phyloP scores from a whole-genome alignment of 768 basidiomycete genomes.

The Porpolomopsis calyptriformis region DNA sequence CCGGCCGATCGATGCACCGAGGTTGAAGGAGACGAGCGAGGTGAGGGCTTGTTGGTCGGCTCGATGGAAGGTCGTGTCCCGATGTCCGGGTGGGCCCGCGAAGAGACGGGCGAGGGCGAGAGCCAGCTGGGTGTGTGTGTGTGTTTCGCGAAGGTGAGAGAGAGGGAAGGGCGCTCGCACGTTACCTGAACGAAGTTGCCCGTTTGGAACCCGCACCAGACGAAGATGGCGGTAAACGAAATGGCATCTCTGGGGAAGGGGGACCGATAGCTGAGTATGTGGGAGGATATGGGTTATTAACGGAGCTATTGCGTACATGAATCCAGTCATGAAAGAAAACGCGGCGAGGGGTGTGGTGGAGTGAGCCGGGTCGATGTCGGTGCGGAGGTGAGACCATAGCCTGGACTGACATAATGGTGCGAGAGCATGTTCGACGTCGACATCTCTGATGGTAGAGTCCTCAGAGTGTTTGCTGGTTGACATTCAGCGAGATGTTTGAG shows the following conservation, averaged over 20 bases:
- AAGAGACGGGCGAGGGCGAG: conserved; percentile 80
- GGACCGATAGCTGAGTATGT: too few relatives aligned
- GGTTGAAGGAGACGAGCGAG: conserved; percentile 67
- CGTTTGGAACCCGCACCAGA: conserved; percentile 83
- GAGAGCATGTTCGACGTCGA: conserved; percentile 2
- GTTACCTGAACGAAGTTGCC: conserved; percentile 64
- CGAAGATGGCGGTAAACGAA: conserved; percentile 67
- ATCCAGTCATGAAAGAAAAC: conserved; percentile 74
- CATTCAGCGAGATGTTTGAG: background rate
- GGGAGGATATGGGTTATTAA: background rate
- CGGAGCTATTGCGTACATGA: conserved; percentile 39
- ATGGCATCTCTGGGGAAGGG: conserved; percentile 44
- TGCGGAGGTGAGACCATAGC: conserved; percentile 28
- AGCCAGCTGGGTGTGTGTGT: conserved; percentile 40
- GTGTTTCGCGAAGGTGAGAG: conserved; percentile 3
- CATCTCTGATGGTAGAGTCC: background rate
- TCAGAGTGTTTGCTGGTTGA: background rate
- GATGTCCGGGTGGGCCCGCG: conserved; percentile 32
- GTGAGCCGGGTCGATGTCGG: conserved; percentile 42
- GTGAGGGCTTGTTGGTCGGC: conserved; percentile 78
- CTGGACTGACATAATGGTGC: background rate
- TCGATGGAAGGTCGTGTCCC: conserved; percentile 57
- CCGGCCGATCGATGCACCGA: conserved; percentile 69
- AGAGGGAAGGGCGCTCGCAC: conserved; percentile 8
- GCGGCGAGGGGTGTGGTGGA: conserved; percentile 46